Percentiles rank a stretch among this genome's conserved stretches.
Evolutionary conservation across 768 basidiomycete genomes (phyloP).

Genomic region (Serendipita sp.): DNA sequence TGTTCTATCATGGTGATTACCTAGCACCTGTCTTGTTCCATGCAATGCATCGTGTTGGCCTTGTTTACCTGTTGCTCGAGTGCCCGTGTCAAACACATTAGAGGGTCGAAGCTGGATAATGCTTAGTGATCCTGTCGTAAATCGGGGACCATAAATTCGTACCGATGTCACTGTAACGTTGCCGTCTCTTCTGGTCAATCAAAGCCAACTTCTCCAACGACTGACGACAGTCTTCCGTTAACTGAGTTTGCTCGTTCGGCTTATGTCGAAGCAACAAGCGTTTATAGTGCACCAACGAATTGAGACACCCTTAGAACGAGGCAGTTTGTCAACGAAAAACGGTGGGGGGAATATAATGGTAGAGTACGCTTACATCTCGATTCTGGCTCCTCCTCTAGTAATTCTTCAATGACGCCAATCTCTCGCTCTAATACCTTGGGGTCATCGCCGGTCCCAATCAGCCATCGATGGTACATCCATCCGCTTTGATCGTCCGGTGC

Average conservation of each 20-base stretch:
- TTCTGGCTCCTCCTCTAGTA: conserved; percentile 78
- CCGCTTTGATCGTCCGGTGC: conserved; percentile 93
- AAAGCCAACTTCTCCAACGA: conserved; percentile 40
- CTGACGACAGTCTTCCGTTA: conserved; percentile 32
- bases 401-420: conserved; percentile 61
- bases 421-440: conserved; percentile 50
- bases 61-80: not conserved
- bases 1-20: not conserved
- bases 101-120: not conserved
- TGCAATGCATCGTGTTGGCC: not conserved
- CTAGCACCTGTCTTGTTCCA: not conserved
- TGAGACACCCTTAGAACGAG: conserved; percentile 74
- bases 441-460: conserved; percentile 67
- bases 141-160: not conserved
- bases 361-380: conserved; percentile 60
- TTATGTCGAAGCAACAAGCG: conserved; percentile 43
- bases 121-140: not conserved
- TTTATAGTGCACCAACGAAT: conserved; percentile 77
- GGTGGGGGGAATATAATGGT: not conserved
- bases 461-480: conserved; percentile 99
- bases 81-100: not conserved
- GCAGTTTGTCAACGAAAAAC: too few relatives aligned
- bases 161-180: conserved; percentile 49
- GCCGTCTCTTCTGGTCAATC: conserved; percentile 50
- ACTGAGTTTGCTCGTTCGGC: conserved; percentile 15